Evolutionary conservation across 2,329 filamentous ascomycete species (phyloP).

Genomic region (Talaromyces sp.): DNA sequence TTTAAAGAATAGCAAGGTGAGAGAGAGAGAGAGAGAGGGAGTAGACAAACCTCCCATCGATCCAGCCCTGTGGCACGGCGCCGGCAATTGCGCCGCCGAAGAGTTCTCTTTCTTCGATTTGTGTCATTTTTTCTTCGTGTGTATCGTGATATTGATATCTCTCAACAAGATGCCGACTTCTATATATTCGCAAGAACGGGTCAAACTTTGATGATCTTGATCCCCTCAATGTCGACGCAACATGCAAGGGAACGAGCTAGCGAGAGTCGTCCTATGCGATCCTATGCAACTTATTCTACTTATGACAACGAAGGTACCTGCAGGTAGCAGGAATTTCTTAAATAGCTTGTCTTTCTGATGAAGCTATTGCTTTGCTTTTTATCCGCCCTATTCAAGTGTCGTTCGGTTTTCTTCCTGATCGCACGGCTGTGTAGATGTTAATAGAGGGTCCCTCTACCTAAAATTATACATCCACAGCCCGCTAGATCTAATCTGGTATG

Average conservation of each 20-base stretch:
- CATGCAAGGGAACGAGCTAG: neutral
- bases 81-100: conserved; percentile 37
- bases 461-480: neutral
- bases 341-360: neutral
- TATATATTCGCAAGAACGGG: neutral
- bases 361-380: neutral
- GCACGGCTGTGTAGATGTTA: neutral
- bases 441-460: neutral
- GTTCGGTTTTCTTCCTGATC: neutral
- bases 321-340: neutral
- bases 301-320: too few relatives aligned
- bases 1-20: too few relatives aligned
- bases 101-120: conserved; percentile 27
- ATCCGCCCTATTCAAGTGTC: neutral
- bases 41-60: conserved; percentile 34
- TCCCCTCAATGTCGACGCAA: neutral
- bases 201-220: neutral
- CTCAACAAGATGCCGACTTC: neutral
- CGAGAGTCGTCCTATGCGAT: neutral
- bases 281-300: neutral
- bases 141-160: neutral
- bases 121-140: conserved; percentile 1
- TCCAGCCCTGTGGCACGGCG: conserved; percentile 32
- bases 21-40: neutral
- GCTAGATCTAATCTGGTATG: neutral